These are phyloP conservation scores for Backusella parvicylindrica DNA, from an alignment of 192 early-diverging fungal species.

Conservation along the genomic window DNA sequence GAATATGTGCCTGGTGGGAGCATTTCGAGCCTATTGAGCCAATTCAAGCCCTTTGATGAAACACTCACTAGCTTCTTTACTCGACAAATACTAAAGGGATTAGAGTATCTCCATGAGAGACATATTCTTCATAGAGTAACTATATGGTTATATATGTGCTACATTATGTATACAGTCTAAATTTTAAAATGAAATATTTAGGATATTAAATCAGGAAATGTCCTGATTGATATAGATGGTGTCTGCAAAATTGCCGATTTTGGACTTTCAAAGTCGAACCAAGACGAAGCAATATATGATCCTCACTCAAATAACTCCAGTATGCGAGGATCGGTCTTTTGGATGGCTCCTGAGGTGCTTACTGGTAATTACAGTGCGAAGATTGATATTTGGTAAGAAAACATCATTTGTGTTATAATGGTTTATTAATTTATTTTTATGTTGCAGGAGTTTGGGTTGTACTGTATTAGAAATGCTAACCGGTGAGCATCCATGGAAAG, in stretches of 20 bases:
- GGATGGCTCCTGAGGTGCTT: slow-evolving; percentile 94
- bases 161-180: too few relatives aligned
- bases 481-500: slow-evolving; percentile 69
- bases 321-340: slow-evolving; percentile 67
- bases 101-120: slow-evolving; percentile 81
- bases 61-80: slow-evolving; percentile 67
- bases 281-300: neutral
- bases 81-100: slow-evolving; percentile 75
- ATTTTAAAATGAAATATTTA: slow-evolving; percentile 2
- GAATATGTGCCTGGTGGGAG: slow-evolving; percentile 96
- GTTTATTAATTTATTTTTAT: neutral
- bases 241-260: slow-evolving; percentile 96
- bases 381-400: slow-evolving; percentile 79
- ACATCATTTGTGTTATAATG: too few relatives aligned
- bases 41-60: slow-evolving; percentile 65
- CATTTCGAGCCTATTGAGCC: slow-evolving; percentile 70
- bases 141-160: neutral
- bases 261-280: slow-evolving; percentile 83
- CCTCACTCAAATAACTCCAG: neutral
- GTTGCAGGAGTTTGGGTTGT: slow-evolving; percentile 61
- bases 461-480: slow-evolving; percentile 94
- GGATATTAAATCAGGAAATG: slow-evolving; percentile 81
- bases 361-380: slow-evolving; percentile 83
- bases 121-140: slow-evolving; percentile 68
- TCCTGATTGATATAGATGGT: slow-evolving; percentile 73